Evolutionary conservation across 805 yeast species (phyloP), one percentile per base, ranked within the genome.

Genomic region (Isabelozyma heimii): DNA sequence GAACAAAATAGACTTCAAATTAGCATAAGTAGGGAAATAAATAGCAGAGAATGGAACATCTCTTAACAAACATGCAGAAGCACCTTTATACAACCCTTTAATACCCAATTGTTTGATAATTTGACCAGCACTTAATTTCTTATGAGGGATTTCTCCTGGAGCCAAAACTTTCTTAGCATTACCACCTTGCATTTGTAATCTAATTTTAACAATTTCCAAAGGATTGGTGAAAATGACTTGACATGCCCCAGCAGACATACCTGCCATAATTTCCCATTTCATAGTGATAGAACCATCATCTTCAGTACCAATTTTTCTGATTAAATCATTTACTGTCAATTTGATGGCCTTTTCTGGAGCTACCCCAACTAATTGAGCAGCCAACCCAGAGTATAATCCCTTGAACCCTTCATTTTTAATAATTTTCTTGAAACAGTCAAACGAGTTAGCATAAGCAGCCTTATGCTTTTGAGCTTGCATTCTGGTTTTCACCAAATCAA

Each of bases 281-380:
- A 76, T 67, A 37, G 76, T 63, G 52, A 74, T 74, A 43, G 57
- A 46, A 15, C 77, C 77, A 16, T 51, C 39, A 27, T 56, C 53
- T 16, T 65, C 63, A 37, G 89, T 78, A 53, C 92, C 84, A 47
- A 82, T 76, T 27, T 84, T 84, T 60, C 98, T 81, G 49, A 91
- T 84, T 48, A 88, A 73, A 65, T 92, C 99, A 69, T 92, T 92
- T 38, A 92, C 96, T 0, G 98, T 91, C 56, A 92, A 81, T 71
- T 92, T 92, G 61, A 92, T 92, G 41, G 98, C 98, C 75, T 92
- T 92, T 67, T 92, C 99, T 2, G 99, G 99, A 0, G 98, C 98
- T 45, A 92, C 98, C 56, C 99, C 99, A 44, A 94, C 83, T 60
- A 92, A 75, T 70, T 94, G 98, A 14, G 98, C 97, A 8, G 89